Evolutionary conservation across 1,284 basidiomycete genomes (phyloP), one percentile per base, ranked within the genome.

Genomic region (Cryptococcus wingfieldii): DNA sequence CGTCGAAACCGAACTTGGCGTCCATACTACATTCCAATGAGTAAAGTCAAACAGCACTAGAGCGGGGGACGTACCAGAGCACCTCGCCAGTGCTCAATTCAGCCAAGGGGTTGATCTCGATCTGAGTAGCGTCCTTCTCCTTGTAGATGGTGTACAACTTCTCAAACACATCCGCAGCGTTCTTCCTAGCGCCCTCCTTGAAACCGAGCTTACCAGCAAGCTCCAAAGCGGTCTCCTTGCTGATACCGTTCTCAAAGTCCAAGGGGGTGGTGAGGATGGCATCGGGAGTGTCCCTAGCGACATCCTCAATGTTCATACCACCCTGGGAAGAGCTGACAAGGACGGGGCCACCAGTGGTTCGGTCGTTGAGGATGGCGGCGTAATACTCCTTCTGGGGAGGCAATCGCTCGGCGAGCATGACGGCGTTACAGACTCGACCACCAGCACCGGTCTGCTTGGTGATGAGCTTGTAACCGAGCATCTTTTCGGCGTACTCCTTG

Each of bases 101-200:
- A n/a, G 93, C 92, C 79, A 99, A 81, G 25, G 96, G 96, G 81
- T 99, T 99, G 78, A 99, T 99, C 81, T 99, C 96, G 70, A 99
- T 97, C 79, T 98, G 96, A 5, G 96, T 98, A 5, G 95, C 92
- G 76, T 99, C 96, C 82, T 95, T 98, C 63, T 98, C 94, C 79
- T 93, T 95, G 84, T 97, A 98, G 70, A 99, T 88, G 73, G 85
- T 87, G 83, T 97, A 98, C 56, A 99, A 83, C 73, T 95, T 90
- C 72, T 88, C 83, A 79, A 99, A 98, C 64, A 91, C 91, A 63
- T 91, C 86, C 1, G 95, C 95, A 16, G 96, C 96, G 72, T 82
- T 78, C 71, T 93, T 81, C 73, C 90, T 86, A 16, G 89, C 83
- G 38, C 84, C 83, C 57, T 82, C 81, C 74, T 86, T 86, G 81